These are phyloP conservation scores for Lathyrus tuberosus DNA, from an alignment of 306 rosid species.

Conservation along the genomic window DNA sequence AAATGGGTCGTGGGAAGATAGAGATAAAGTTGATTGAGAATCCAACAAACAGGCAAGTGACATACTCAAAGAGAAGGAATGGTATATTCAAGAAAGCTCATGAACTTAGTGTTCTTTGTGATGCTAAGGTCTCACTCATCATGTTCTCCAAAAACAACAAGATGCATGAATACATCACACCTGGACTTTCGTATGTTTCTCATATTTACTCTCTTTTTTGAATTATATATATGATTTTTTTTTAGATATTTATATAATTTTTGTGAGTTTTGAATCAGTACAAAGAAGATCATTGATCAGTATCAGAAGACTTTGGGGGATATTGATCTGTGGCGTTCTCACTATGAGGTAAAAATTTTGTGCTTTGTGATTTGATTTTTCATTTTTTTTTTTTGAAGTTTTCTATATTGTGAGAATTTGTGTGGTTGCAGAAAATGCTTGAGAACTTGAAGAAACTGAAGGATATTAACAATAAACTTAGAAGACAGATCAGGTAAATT, in stretches of 20 bases:
- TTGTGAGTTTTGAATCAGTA: slow-evolving; percentile 29
- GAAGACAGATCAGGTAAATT: slow-evolving; percentile 69
- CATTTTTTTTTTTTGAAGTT: too few species aligned
- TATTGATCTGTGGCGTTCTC: slow-evolving; percentile 72
- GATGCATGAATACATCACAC: slow-evolving; percentile 71
- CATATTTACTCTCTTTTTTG: neutral
- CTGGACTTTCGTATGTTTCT: slow-evolving; percentile 49
- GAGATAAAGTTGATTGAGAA: slow-evolving; percentile 81
- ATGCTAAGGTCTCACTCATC: slow-evolving; percentile 82
- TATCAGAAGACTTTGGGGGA: slow-evolving; percentile 60
- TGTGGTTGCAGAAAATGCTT: slow-evolving; percentile 62
- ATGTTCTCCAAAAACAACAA: slow-evolving; percentile 68
- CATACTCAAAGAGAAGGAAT: slow-evolving; percentile 79
- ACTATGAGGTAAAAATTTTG: slow-evolving; percentile 60
- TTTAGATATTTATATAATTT: too few species aligned
- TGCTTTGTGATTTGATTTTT: neutral
- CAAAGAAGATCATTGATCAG: slow-evolving; percentile 65
- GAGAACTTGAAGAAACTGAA: slow-evolving; percentile 59
- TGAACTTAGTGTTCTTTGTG: slow-evolving; percentile 89
- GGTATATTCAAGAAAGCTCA: slow-evolving; percentile 91
- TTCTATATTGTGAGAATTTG: neutral
- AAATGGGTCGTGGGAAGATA: slow-evolving; percentile 83
- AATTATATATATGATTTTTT: neutral
- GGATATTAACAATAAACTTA: slow-evolving; percentile 64
- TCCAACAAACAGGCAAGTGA: slow-evolving; percentile 84